Evolutionary conservation across 352 stramenopile genomes (phyloP).

Genomic region (Aphanomyces cochlioides): DNA sequence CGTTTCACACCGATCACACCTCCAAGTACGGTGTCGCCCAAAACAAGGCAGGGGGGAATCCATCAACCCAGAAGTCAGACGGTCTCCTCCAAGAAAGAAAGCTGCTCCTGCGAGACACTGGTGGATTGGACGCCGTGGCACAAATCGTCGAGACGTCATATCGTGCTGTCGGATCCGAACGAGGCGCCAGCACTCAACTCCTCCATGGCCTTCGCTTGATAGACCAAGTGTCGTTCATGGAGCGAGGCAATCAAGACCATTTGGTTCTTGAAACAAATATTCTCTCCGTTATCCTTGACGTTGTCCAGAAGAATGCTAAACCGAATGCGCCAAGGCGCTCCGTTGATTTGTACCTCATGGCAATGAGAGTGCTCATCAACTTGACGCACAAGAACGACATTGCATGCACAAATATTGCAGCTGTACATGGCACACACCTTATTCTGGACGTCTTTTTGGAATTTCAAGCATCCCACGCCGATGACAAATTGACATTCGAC

Average conservation of each 20-base stretch:
- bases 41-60: neutral
- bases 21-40: conserved; percentile 7
- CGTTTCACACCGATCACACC: conserved; percentile 4
- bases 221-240: conserved; percentile 65
- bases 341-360: conserved; percentile 34
- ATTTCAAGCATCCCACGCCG: neutral
- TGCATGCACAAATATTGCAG: conserved; percentile 43
- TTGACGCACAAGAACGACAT: conserved; percentile 67
- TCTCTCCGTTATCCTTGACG: conserved; percentile 43
- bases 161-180: neutral
- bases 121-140: conserved; percentile 7
- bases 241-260: conserved; percentile 43
- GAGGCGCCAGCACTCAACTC: neutral
- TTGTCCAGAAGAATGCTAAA: conserved; percentile 37
- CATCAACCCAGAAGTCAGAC: neutral
- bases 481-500: conserved; percentile 60
- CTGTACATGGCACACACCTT: conserved; percentile 40
- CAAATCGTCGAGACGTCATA: conserved; percentile 1
- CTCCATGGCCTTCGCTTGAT: conserved; percentile 43
- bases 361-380: conserved; percentile 68
- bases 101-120: neutral
- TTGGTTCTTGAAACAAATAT: conserved; percentile 40
- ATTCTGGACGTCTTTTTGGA: conserved; percentile 47
- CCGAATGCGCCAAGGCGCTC: conserved; percentile 34
- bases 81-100: conserved; percentile 5